Base-by-base conservation (phyloP, 306 rosid genomes). In the Clitoria ternatea region DNA sequence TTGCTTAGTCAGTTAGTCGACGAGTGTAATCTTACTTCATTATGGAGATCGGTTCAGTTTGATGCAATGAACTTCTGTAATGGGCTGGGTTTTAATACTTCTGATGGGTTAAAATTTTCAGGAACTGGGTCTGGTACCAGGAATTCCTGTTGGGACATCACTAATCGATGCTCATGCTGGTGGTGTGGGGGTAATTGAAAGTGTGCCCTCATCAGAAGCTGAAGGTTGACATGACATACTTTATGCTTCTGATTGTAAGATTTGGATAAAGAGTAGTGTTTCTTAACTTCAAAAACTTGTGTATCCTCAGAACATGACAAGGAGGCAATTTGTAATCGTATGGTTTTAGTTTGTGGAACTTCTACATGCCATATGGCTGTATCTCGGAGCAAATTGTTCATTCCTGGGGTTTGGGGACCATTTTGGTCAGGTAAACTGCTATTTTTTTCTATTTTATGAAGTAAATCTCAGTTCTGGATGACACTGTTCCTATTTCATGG, bases 361-460 rank as follows among this genome's bases (percentile, higher is more conserved):
- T 94, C 99, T 75, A 90, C 99, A 45, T 94, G 97, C 82, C 99
- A 94, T 79, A 89, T 94, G 99, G 92, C 89, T 70, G 81, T 94
- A 26, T 91, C 99, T 18, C 85, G 26, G 74, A 79, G 80, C 80
- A 94, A 91, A 82, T 88, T 94, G 67, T 89, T 91, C 83, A 87
- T 91, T 81, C 99, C 92, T 24, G 99, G 99, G 76, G 94, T 94
- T 70, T 94, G 98, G 98, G 98, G 98, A n/a, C 98, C 98, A 17
- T 94, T 85, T 81, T 94, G 97, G 98, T 94, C 98, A 85, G 98
- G 98, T 90, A 84, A 32, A 19, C 24, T 54, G 35, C 52, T 6
- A 53, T 36, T 55, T 74, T 74, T 74, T 23, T 70, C 72, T 64
- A 53, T 20, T 77, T 26, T 74, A 54, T 66, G 66, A 33, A 49